phyloP scores from a whole-genome alignment of 139 green algal genomes.

The Haematococcus sp. region DNA sequence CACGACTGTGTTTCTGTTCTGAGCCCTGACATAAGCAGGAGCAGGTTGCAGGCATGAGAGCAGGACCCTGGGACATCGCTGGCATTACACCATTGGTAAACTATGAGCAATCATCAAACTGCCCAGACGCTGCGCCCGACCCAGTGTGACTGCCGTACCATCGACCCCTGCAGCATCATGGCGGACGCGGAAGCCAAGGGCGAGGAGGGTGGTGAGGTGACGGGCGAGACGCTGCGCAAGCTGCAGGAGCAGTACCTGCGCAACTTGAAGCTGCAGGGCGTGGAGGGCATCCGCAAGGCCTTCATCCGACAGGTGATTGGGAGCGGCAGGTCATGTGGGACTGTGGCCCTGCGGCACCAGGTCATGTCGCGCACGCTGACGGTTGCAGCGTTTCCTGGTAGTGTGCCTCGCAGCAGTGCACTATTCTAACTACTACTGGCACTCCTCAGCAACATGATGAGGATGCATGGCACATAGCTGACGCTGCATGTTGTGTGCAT shows the following conservation, averaged over 20 bases:
- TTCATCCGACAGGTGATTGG: constrained; percentile 12
- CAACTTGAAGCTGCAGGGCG: constrained; percentile 65
- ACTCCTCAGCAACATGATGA: too few species aligned
- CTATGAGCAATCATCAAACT: too few species aligned
- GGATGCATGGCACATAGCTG: too few species aligned
- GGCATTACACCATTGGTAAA: too few species aligned
- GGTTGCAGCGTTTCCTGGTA: background rate
- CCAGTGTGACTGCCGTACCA: too few species aligned
- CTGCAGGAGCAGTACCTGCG: constrained; percentile 49
- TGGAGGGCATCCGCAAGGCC: constrained; percentile 87
- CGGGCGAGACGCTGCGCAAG: constrained; percentile 52
- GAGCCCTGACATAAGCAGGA: background rate
- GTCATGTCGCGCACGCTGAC: background rate
- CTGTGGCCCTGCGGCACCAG: background rate
- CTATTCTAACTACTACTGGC: too few species aligned
- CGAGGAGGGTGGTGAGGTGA: constrained; percentile 37
- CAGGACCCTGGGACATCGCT: too few species aligned
- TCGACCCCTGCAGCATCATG: constrained; percentile 58
- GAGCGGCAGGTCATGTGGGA: too few species aligned
- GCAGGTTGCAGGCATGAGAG: too few species aligned
- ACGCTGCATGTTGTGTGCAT: too few species aligned
- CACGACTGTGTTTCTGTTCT: background rate
- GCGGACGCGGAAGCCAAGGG: constrained; percentile 33
- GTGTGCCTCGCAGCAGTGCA: background rate
- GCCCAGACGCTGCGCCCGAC: too few species aligned